Evolutionary conservation across 2,329 filamentous ascomycete genomes (phyloP), one percentile per base, ranked within the genome.

Genomic region (Fusarium liriodendri): DNA sequence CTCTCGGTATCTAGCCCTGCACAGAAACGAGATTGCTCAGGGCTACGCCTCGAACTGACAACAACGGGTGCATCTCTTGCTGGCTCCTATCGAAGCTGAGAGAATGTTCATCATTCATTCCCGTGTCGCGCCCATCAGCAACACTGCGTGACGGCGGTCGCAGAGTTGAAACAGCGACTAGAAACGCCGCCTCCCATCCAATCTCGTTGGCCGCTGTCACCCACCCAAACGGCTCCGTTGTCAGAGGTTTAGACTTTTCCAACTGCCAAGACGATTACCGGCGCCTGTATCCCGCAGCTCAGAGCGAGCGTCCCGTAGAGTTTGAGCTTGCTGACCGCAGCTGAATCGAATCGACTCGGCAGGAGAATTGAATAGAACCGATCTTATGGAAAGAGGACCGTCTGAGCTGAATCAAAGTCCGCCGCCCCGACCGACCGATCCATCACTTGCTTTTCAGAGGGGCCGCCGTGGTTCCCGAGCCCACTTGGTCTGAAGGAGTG

Each of bases 141-240:
- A 50, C 29, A 35, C 57, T 42, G 62, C 22, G 47, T 52, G 38
- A 60, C 32, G 58, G 65, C 66, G 64, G 73, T 67, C 42, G 64
- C 65, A 69, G 63, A 71, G 45, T 71, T 70, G 69, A 77, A 78
- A 76, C 67, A 64, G 35, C 47, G 45, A 54, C 50, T 42, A 57
- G 65, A 71, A 72, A 71, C 65, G 38, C 60, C 55, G 60, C 64
- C 52, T 52, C 37, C 40, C 52, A 29, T 25, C 25, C 33, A 70
- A 62, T 66, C 29, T 47, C n/a, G 25, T 27, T 37, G 54, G 52
- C 52, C 6, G 45, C 63, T 33, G 58, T 60, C 52, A 59, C 64
- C 37, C 33, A 20, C 27, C 45, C 55, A 62, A 62, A 52, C 54
- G 27, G 67, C 27, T 27, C 45, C 54, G 58, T 61, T 59, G 57